Percentiles rank a stretch among this genome's conserved stretches.
Conservation (phyloP, 495 filamentous ascomycete genomes). For the Xylaria flabelliformis region DNA sequence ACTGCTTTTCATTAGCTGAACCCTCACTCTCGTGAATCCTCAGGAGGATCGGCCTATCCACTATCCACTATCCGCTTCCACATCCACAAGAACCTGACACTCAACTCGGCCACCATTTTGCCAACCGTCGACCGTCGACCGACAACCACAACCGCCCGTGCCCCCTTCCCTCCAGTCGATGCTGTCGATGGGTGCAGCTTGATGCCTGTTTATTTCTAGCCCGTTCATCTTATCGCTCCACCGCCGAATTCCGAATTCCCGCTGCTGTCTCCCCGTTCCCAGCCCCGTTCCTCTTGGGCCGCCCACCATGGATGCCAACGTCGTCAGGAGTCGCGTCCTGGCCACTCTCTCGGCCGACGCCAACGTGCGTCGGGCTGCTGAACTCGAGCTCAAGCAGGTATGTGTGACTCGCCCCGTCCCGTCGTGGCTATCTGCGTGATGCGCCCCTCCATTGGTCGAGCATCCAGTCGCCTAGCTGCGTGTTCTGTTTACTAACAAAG, state of each 20-base stretch:
- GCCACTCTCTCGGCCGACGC: conserved; percentile 87
- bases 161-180: conserved; percentile 12
- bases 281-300: conserved; percentile 18
- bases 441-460: conserved; percentile 15
- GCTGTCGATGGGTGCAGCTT: conserved; percentile 26
- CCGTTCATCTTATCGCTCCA: conserved; percentile 23
- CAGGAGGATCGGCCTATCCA: not conserved
- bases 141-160: conserved; percentile 13
- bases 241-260: conserved; percentile 6
- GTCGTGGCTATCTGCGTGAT: conserved; percentile 25
- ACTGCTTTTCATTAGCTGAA: conserved; percentile 28
- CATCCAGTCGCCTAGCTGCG: not conserved
- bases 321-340: conserved; percentile 84
- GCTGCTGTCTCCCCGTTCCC: not conserved
- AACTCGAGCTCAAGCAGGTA: conserved; percentile 94
- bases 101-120: conserved; percentile 17
- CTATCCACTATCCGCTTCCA: conserved; percentile 12
- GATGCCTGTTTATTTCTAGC: conserved; percentile 21
- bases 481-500: conserved; percentile 20
- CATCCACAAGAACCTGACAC: conserved; percentile 20
- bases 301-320: conserved; percentile 80
- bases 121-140: conserved; percentile 16
- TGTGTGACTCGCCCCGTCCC: conserved; percentile 39
- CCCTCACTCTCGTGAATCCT: conserved; percentile 26
- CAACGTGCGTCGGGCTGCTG: conserved; percentile 82